Conservation (phyloP, 1,284 basidiomycete genomes). For the Ganoderma lucidum region DNA sequence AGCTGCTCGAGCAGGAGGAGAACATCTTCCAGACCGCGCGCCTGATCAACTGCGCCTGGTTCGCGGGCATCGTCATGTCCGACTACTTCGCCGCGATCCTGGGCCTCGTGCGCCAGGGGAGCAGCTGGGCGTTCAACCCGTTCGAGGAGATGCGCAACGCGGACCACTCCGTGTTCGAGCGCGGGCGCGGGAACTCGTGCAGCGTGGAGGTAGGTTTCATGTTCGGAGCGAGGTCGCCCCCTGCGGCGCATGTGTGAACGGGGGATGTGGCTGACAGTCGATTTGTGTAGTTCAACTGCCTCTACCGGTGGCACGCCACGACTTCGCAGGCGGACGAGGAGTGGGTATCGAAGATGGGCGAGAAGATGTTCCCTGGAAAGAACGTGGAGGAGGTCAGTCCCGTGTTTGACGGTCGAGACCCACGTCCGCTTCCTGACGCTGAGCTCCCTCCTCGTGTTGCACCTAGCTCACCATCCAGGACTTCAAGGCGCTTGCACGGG, state of each 20-base stretch:
- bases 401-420: neutral
- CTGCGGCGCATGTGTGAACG: neutral
- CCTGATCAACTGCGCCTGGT: slow-evolving; percentile 82
- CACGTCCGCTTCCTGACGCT: neutral
- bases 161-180: slow-evolving; percentile 71
- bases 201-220: slow-evolving; percentile 68
- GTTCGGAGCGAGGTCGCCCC: neutral
- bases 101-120: slow-evolving; percentile 75
- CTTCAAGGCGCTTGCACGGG: slow-evolving; percentile 59
- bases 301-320: slow-evolving; percentile 86
- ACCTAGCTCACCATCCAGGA: slow-evolving; percentile 60
- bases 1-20: slow-evolving; percentile 71
- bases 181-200: slow-evolving; percentile 79
- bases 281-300: slow-evolving; percentile 73
- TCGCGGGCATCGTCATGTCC: slow-evolving; percentile 73
- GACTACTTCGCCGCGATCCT: slow-evolving; percentile 82
- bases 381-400: slow-evolving; percentile 49
- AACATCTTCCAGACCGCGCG: slow-evolving; percentile 85
- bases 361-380: slow-evolving; percentile 61
- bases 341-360: slow-evolving; percentile 65
- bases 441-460: neutral
- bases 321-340: slow-evolving; percentile 73
- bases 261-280: slow-evolving; percentile 2
- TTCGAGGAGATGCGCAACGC: slow-evolving; percentile 74
- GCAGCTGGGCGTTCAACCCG: slow-evolving; percentile 74